Conservation (phyloP, 768 basidiomycete species). For the Coprinopsis strossmayeri region DNA sequence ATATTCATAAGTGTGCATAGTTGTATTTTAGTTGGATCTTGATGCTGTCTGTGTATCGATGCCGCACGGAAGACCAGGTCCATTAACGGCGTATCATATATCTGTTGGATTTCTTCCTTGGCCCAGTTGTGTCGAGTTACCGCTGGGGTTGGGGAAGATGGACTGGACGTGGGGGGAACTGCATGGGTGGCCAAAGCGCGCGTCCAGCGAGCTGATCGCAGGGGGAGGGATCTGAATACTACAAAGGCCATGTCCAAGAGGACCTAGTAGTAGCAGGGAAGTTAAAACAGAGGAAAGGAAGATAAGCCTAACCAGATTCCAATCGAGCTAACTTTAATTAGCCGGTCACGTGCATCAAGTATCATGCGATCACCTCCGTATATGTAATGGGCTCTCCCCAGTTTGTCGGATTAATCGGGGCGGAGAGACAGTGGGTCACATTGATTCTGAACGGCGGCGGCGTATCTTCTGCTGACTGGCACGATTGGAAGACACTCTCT, state of each 20-base stretch:
- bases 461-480: no score
- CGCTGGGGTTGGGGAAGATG: slow-evolving; percentile 15
- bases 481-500: neutral
- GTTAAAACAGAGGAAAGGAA: neutral
- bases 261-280: neutral
- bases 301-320: no score
- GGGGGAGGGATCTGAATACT: slow-evolving; percentile 15
- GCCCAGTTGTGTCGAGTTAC: slow-evolving; percentile 62
- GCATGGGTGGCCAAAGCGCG: slow-evolving; percentile 64
- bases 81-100: slow-evolving; percentile 83
- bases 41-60: slow-evolving; percentile 74
- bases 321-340: no score
- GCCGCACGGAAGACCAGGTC: slow-evolving; percentile 88
- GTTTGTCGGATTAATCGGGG: no score
- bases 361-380: no score
- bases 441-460: no score
- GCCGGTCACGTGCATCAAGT: no score
- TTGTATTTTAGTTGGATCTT: slow-evolving; percentile 88
- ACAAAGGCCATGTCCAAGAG: slow-evolving; percentile 19
- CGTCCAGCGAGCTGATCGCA: slow-evolving; percentile 23
- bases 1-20: slow-evolving; percentile 98
- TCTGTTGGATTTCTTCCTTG: slow-evolving; percentile 71
- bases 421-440: no score
- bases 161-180: slow-evolving; percentile 19
- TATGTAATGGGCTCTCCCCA: no score